phyloP scores from a whole-genome alignment of 139 green algal genomes.

The Astrephomene gubernaculifera region DNA sequence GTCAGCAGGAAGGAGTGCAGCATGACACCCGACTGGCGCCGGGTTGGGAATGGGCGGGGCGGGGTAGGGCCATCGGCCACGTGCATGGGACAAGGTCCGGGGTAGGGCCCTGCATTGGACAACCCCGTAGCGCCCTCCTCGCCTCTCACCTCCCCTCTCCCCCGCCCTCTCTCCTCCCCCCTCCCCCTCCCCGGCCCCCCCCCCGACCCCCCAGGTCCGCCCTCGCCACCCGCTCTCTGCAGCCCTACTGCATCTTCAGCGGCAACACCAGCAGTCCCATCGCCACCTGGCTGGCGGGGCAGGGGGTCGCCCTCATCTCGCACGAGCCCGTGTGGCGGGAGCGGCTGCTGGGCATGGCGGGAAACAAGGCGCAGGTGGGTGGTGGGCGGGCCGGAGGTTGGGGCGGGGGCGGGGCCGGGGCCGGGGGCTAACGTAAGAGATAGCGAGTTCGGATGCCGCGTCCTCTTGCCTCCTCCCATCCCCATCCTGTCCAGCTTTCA shows the following conservation, averaged over 20 bases:
- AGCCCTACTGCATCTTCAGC: constrained; percentile 56
- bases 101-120: too few relatives aligned
- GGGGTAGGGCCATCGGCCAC: too few relatives aligned
- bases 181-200: not conserved
- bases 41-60: not conserved
- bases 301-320: constrained; percentile 44
- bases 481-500: too few relatives aligned
- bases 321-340: constrained; percentile 47
- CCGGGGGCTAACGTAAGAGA: too few relatives aligned
- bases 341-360: constrained; percentile 34
- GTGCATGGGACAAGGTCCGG: too few relatives aligned
- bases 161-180: not conserved
- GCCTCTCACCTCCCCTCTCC: not conserved
- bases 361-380: constrained; percentile 1
- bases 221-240: not conserved
- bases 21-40: too few relatives aligned
- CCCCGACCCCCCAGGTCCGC: not conserved
- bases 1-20: too few relatives aligned
- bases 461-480: too few relatives aligned
- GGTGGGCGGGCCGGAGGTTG: too few relatives aligned
- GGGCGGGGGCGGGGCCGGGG: too few relatives aligned
- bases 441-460: too few relatives aligned
- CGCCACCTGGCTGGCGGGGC: constrained; percentile 16
- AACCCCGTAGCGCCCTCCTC: too few relatives aligned
- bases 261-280: constrained; percentile 31